Evolutionary conservation across 768 basidiomycete genomes (phyloP).

Genomic region (Rhizopogon vesiculosus): DNA sequence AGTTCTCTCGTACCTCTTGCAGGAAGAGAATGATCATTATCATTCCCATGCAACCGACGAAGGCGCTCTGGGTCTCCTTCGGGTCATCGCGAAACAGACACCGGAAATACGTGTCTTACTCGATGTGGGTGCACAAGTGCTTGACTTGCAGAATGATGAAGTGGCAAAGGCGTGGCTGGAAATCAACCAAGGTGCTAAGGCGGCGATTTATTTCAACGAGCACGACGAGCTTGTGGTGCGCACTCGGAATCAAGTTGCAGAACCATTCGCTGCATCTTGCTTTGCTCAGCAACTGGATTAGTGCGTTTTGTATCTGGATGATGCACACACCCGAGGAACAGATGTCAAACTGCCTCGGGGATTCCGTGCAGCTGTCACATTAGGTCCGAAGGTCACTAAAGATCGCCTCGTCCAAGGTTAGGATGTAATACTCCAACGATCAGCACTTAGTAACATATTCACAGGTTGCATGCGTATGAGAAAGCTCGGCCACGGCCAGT

Average conservation of each 20-base stretch:
- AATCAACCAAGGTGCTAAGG: conserved; percentile 22
- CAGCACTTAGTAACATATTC: not conserved
- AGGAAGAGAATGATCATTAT: conserved; percentile 36
- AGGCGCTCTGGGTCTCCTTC: conserved; percentile 20
- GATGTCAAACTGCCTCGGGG: conserved; percentile 43
- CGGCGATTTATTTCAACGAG: conserved; percentile 39
- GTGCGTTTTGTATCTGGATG: conserved; percentile 48
- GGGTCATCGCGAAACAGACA: conserved; percentile 23
- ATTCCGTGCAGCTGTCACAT: conserved; percentile 40
- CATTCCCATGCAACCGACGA: conserved; percentile 10
- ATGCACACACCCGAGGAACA: conserved; percentile 45
- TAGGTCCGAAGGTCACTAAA: conserved; percentile 48
- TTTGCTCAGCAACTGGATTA: conserved; percentile 32
- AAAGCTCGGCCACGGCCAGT: conserved; percentile 42
- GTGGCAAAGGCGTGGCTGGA: conserved; percentile 23
- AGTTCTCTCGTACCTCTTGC: conserved; percentile 22
- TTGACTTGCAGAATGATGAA: conserved; percentile 39
- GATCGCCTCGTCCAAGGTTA: conserved; percentile 48
- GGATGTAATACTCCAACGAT: not conserved
- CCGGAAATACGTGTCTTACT: conserved; percentile 40
- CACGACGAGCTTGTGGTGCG: conserved; percentile 31
- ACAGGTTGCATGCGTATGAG: conserved; percentile 55
- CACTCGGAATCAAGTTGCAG: conserved; percentile 29
- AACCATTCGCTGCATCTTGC: conserved; percentile 35
- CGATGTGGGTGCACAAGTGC: conserved; percentile 53